These are phyloP conservation scores for Metschnikowia similis DNA, from an alignment of 805 yeast species.

Conservation along the genomic window DNA sequence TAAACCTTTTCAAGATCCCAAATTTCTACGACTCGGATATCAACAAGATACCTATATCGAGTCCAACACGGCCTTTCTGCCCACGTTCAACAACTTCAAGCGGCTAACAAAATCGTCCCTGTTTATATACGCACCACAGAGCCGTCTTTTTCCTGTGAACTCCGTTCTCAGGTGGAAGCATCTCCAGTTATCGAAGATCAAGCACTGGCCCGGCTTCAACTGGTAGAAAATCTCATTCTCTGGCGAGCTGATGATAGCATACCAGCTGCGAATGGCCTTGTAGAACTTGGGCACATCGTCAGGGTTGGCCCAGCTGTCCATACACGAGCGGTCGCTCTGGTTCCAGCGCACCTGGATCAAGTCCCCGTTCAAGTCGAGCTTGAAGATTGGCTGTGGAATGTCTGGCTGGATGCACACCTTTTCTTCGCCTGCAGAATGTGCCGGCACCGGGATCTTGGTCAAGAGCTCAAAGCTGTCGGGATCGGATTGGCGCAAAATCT, in stretches of 20 bases:
- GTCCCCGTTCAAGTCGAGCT: constrained; percentile 47
- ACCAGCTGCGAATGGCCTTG: constrained; percentile 56
- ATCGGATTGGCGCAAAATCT: constrained; percentile 38
- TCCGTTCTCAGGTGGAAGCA: constrained; percentile 64
- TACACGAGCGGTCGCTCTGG: constrained; percentile 62
- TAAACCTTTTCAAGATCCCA: too few species aligned
- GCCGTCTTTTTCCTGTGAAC: constrained; percentile 61
- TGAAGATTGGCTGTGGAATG: constrained; percentile 53
- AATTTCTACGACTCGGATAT: too few species aligned
- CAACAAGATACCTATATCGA: constrained; percentile 8
- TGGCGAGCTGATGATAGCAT: constrained; percentile 43
- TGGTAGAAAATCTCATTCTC: constrained; percentile 52
- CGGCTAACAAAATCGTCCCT: constrained; percentile 57
- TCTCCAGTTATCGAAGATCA: constrained; percentile 72
- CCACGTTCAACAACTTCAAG: constrained; percentile 43
- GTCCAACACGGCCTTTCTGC: constrained; percentile 44
- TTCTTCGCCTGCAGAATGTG: constrained; percentile 73
- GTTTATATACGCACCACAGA: constrained; percentile 71
- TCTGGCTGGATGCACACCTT: constrained; percentile 57
- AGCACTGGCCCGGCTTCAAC: constrained; percentile 59
- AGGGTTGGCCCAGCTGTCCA: constrained; percentile 47
- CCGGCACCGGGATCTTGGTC: constrained; percentile 50
- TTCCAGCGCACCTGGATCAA: constrained; percentile 67
- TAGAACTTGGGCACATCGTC: constrained; percentile 51
- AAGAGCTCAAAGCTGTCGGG: constrained; percentile 53